Conservation (phyloP, 1,284 basidiomycete genomes). For the Mycena sp. region DNA sequence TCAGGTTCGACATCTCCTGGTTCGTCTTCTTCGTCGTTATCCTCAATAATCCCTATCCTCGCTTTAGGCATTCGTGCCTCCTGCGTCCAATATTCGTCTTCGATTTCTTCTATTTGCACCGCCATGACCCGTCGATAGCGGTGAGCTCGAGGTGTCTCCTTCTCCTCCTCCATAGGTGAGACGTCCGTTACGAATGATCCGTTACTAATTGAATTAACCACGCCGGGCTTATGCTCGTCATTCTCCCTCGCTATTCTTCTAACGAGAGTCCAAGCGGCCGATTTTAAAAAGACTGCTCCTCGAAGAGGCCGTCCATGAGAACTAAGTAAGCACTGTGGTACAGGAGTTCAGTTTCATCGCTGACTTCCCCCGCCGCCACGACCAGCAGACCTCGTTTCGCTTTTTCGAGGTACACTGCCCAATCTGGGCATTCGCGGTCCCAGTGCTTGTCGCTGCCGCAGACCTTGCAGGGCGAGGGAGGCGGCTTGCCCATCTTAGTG, state of each 20-base stretch:
- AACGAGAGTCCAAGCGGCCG: neutral
- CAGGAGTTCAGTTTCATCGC: neutral
- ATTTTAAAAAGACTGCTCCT: neutral
- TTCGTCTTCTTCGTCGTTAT: neutral
- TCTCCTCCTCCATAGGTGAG: neutral
- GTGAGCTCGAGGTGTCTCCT: neutral
- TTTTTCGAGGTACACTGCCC: neutral
- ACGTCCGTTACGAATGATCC: neutral
- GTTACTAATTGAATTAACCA: neutral
- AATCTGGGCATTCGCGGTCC: conserved; percentile 21
- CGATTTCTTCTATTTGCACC: conserved; percentile 14
- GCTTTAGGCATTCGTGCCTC: conserved; percentile 1
- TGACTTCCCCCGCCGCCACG: neutral
- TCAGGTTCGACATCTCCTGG: neutral
- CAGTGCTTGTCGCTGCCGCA: conserved; percentile 24
- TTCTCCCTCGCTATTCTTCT: neutral
- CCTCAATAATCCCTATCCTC: neutral
- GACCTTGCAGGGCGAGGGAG: conserved; percentile 16
- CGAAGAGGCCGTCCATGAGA: neutral
- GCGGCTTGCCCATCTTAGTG: conserved; percentile 9
- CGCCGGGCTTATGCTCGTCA: neutral
- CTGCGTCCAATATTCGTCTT: conserved; percentile 10
- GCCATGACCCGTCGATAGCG: neutral
- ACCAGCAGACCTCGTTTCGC: neutral
- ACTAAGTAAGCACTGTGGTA: conserved; percentile 2